Percentiles rank a stretch among this genome's conserved stretches.
phyloP scores from a whole-genome alignment of 2,329 filamentous ascomycete species.

The Aspergillus viridinutans region DNA sequence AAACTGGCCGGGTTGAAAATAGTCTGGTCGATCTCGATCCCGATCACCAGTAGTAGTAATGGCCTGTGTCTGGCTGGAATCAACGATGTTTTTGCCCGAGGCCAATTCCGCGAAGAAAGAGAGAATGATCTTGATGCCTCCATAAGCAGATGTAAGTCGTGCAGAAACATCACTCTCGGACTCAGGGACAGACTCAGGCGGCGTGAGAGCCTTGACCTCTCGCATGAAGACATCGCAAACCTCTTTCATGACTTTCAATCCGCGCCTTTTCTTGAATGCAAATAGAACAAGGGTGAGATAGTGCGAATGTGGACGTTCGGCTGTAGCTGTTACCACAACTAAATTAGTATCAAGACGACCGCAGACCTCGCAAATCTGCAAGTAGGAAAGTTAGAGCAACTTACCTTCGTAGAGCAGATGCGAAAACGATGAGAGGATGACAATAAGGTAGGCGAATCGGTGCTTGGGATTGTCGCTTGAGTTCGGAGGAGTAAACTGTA shows the following conservation, averaged over 20 bases:
- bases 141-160: constrained; percentile 50
- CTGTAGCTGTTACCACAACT: constrained; percentile 29
- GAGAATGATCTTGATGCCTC: constrained; percentile 75
- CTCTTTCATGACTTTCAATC: constrained; percentile 67
- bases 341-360: constrained; percentile 2
- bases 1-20: constrained; percentile 68
- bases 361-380: neutral
- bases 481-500: constrained; percentile 51
- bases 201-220: constrained; percentile 50
- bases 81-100: constrained; percentile 73
- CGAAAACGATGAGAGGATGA: constrained; percentile 71
- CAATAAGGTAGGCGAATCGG: constrained; percentile 72
- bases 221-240: constrained; percentile 67
- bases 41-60: constrained; percentile 50
- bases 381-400: constrained; percentile 14
- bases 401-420: constrained; percentile 72
- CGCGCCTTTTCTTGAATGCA: constrained; percentile 78
- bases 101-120: constrained; percentile 74
- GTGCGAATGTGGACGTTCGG: constrained; percentile 48
- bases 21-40: constrained; percentile 55
- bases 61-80: constrained; percentile 62
- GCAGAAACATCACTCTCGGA: constrained; percentile 38
- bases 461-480: constrained; percentile 54
- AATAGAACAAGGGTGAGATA: constrained; percentile 70
- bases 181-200: constrained; percentile 38